These are phyloP conservation scores for Didymella lethalis DNA, from an alignment of 2,329 filamentous ascomycete species.

Conservation along the genomic window DNA sequence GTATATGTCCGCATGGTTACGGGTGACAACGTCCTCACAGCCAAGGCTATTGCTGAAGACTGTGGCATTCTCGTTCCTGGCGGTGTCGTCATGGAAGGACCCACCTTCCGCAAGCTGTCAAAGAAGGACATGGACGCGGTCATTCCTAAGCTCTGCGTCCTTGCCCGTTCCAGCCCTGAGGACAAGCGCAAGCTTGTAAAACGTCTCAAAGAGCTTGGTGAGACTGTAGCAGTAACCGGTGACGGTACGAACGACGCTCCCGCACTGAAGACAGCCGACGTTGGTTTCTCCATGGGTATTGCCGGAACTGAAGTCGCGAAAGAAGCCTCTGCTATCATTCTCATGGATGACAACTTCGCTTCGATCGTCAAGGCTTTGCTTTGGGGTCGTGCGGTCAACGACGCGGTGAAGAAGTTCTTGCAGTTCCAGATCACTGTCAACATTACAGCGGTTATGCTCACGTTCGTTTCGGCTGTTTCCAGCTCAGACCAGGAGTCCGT, in stretches of 20 bases:
- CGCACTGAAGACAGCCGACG: constrained; percentile 80
- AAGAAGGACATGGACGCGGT: constrained; percentile 64
- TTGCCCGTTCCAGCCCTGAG: constrained; percentile 73
- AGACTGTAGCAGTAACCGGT: constrained; percentile 83
- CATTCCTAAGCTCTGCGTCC: constrained; percentile 70
- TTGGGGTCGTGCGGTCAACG: constrained; percentile 68
- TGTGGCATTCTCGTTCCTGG: constrained; percentile 77
- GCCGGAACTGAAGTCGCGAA: constrained; percentile 84
- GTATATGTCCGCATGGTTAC: constrained; percentile 87
- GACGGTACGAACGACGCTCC: constrained; percentile 87
- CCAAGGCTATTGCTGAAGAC: constrained; percentile 78
- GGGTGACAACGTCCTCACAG: constrained; percentile 81
- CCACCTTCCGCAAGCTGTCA: constrained; percentile 76
- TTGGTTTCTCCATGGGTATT: constrained; percentile 87
- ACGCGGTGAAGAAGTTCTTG: constrained; percentile 54
- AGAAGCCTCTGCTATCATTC: constrained; percentile 82
- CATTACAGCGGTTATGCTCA: constrained; percentile 85
- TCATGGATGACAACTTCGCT: constrained; percentile 88
- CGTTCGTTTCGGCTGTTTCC: constrained; percentile 85
- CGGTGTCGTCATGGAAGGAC: constrained; percentile 79
- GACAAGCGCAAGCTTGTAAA: constrained; percentile 73
- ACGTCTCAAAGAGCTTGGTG: constrained; percentile 70
- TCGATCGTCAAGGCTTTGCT: constrained; percentile 86
- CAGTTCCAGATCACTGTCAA: constrained; percentile 83
- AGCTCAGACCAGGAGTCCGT: constrained; percentile 75